Conservation (phyloP, 2,329 filamentous ascomycete species). For the Penicillium nordicum region DNA sequence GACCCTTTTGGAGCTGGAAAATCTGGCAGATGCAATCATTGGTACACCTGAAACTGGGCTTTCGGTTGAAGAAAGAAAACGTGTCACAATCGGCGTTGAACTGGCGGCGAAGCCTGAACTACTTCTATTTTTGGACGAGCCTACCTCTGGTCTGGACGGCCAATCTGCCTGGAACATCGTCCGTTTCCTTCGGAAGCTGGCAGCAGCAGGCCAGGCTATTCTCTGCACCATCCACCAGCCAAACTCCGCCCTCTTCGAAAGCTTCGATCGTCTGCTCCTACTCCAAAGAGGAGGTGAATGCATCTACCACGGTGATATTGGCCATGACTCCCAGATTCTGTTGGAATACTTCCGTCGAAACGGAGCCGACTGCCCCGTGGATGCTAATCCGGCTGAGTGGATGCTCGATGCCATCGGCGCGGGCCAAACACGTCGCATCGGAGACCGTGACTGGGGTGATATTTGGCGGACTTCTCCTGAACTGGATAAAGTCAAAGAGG, state of each 20-base stretch:
- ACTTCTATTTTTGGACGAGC: conserved; percentile 64
- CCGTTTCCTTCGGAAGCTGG: conserved; percentile 57
- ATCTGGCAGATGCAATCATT: conserved; percentile 64
- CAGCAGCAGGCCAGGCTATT: conserved; percentile 57
- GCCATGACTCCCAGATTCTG: conserved; percentile 48
- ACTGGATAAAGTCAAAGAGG: conserved; percentile 61
- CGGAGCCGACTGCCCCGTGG: conserved; percentile 49
- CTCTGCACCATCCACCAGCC: conserved; percentile 62
- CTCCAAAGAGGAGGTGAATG: conserved; percentile 54
- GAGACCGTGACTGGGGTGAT: conserved; percentile 73
- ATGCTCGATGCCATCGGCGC: conserved; percentile 65
- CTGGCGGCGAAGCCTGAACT: conserved; percentile 47
- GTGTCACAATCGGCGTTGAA: conserved; percentile 40
- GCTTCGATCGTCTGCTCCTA: conserved; percentile 56
- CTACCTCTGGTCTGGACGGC: conserved; percentile 57
- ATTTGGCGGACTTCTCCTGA: conserved; percentile 74
- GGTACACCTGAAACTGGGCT: conserved; percentile 59
- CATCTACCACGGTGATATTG: conserved; percentile 55
- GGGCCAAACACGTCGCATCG: conserved; percentile 67
- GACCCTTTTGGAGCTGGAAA: conserved; percentile 62
- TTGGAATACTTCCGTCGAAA: conserved; percentile 54
- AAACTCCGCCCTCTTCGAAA: conserved; percentile 54
- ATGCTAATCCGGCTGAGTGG: conserved; percentile 53
- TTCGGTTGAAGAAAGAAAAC: conserved; percentile 51
- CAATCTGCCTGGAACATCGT: conserved; percentile 59